Percentiles rank a stretch among this genome's conserved stretches.
phyloP scores from a whole-genome alignment of 2,329 filamentous ascomycete genomes.

The Cyphellophora attinorum region DNA sequence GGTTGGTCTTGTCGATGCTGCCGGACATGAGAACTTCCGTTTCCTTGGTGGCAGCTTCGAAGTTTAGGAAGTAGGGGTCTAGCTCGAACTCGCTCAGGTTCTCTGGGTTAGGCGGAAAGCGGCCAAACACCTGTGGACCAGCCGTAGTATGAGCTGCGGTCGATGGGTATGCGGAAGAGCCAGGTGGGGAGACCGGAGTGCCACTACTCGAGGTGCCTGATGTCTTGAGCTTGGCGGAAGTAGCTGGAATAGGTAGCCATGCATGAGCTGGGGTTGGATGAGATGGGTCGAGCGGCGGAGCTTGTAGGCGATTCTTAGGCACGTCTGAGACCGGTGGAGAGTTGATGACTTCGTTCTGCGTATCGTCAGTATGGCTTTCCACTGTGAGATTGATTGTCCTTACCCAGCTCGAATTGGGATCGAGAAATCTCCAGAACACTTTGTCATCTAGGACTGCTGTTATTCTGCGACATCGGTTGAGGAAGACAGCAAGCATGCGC shows the following conservation, averaged over 20 bases:
- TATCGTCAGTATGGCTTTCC: conserved; percentile 13
- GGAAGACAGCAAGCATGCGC: conserved; percentile 90
- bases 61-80: conserved; percentile 91
- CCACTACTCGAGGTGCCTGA: conserved; percentile 37
- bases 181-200: conserved; percentile 46
- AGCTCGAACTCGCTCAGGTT: conserved; percentile 78
- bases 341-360: conserved; percentile 87
- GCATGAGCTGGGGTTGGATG: conserved; percentile 80
- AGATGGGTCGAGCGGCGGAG: conserved; percentile 89
- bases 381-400: conserved; percentile 18
- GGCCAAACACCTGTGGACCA: conserved; percentile 57
- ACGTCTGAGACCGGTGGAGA: conserved; percentile 84
- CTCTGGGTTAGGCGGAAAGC: conserved; percentile 72
- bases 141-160: conserved; percentile 48
- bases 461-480: conserved; percentile 91
- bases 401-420: conserved; percentile 98
- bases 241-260: conserved; percentile 76
- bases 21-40: conserved; percentile 80
- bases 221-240: conserved; percentile 72
- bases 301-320: conserved; percentile 87
- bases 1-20: conserved; percentile 93
- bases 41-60: conserved; percentile 85
- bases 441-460: conserved; percentile 84
- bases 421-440: conserved; percentile 95
- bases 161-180: conserved; percentile 39